A percentile compares a stretch with the other conserved stretches of the same genome.
phyloP scores from a whole-genome alignment of 495 filamentous ascomycete species.

The Penicillium roqueforti region DNA sequence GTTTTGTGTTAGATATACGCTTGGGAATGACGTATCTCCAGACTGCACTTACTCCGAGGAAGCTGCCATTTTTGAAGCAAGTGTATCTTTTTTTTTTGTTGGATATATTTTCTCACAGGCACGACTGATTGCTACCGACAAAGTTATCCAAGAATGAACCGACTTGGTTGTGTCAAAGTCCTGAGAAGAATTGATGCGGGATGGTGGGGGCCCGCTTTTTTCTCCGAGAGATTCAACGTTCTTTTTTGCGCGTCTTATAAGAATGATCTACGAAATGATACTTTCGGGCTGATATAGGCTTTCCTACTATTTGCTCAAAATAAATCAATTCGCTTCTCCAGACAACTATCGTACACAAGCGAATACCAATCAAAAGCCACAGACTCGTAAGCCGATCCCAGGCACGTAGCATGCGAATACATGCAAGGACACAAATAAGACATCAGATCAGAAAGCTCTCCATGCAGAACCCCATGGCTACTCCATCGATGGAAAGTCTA shows the following conservation, averaged over 20 bases:
- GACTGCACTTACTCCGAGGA: constrained; percentile 1
- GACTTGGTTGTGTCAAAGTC: background rate
- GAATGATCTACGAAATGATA: background rate
- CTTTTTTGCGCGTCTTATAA: background rate
- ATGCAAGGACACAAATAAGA: constrained; percentile 11
- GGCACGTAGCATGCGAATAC: constrained; percentile 11
- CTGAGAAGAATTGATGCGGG: constrained; percentile 10
- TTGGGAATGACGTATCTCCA: background rate
- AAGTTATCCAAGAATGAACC: background rate
- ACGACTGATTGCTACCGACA: background rate
- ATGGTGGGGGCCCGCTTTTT: constrained; percentile 12
- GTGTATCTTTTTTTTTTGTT: background rate
- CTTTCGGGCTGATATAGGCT: background rate
- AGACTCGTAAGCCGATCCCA: constrained; percentile 6
- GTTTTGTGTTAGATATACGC: constrained; percentile 12
- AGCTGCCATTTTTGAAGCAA: background rate
- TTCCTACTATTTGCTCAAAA: background rate
- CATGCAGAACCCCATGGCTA: constrained; percentile 14
- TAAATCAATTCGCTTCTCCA: constrained; percentile 19
- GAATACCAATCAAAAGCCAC: constrained; percentile 15
- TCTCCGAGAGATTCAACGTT: background rate
- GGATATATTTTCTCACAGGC: background rate
- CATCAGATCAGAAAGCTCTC: constrained; percentile 6
- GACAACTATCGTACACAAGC: constrained; percentile 21
- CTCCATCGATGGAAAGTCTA: constrained; percentile 20